Conservation (phyloP, 2,329 filamentous ascomycete species). For the Fusarium oligoseptatum region DNA sequence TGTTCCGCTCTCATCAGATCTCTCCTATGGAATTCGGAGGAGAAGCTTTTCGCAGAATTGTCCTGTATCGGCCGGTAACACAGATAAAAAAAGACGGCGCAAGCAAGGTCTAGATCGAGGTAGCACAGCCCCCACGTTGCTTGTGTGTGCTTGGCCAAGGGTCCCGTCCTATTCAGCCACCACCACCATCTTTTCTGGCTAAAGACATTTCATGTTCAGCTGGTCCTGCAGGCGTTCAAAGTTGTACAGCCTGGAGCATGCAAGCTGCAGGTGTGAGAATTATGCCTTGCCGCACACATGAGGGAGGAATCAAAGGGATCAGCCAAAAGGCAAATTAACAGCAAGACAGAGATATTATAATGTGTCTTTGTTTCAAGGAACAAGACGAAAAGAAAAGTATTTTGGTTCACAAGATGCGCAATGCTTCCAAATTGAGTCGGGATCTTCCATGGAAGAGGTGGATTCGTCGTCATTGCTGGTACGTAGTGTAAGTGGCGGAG, state of each 20-base stretch:
- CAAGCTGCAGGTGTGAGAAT: conserved; percentile 2
- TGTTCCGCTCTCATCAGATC: not conserved
- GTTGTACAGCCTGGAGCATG: not conserved
- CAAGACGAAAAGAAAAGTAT: not conserved
- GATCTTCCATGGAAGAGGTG: conserved; percentile 13
- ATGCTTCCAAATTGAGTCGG: not conserved
- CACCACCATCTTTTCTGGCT: conserved; percentile 15
- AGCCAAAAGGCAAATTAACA: not conserved
- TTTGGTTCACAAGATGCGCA: conserved; percentile 17
- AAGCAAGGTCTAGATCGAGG: conserved; percentile 28
- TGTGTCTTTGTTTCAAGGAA: not conserved
- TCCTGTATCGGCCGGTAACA: not conserved
- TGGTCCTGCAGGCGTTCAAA: conserved; percentile 3
- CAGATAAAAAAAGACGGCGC: conserved; percentile 8
- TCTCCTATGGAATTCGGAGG: conserved; percentile 18
- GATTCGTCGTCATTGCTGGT: conserved; percentile 38
- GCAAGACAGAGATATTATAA: not conserved
- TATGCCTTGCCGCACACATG: not conserved
- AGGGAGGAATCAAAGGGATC: not conserved
- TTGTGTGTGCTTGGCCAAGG: conserved; percentile 10
- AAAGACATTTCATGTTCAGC: conserved; percentile 18
- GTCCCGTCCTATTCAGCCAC: conserved; percentile 33
- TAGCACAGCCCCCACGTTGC: conserved; percentile 29
- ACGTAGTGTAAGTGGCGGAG: conserved; percentile 32
- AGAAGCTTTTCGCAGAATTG: not conserved